A percentile compares a stretch with the other conserved stretches of the same genome.
These are phyloP conservation scores for Hericium rajendrae DNA, from an alignment of 768 basidiomycete genomes.

Conservation along the genomic window DNA sequence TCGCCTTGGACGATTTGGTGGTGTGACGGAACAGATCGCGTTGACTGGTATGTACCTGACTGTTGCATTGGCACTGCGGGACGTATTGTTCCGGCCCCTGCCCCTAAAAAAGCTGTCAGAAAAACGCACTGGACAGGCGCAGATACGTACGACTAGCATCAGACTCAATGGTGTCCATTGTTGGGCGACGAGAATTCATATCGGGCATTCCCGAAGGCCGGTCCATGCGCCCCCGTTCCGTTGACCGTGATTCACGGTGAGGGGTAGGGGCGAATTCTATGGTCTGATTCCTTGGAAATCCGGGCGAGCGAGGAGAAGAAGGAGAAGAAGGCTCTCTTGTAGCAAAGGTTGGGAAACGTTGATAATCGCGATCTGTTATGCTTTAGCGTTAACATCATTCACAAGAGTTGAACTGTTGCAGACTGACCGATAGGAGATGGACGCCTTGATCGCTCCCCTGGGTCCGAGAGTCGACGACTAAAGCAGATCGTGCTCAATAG, in stretches of 20 bases:
- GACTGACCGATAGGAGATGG: neutral
- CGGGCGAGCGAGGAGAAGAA: neutral
- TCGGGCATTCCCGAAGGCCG: neutral
- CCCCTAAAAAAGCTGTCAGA: neutral
- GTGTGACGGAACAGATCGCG: conserved; percentile 11
- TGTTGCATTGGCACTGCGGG: conserved; percentile 8
- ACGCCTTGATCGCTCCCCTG: neutral
- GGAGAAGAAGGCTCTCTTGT: neutral
- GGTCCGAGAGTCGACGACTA: conserved; percentile 5
- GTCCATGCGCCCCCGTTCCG: neutral
- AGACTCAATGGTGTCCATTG: neutral
- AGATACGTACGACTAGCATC: conserved; percentile 6
- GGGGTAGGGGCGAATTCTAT: conserved; percentile 36
- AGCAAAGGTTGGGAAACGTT: neutral
- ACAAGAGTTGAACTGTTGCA: too few species aligned
- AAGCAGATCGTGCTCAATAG: neutral
- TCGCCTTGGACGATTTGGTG: conserved; percentile 29
- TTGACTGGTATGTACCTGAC: conserved; percentile 5
- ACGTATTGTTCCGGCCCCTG: conserved; percentile 9
- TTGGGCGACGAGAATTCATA: neutral
- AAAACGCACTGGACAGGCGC: neutral
- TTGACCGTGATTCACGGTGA: too few species aligned
- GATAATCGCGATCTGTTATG: neutral
- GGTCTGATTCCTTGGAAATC: conserved; percentile 31
- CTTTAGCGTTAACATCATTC: neutral